Evolutionary conservation across 2,329 filamentous ascomycete genomes (phyloP).

Genomic region (Helicocarpus griseus): DNA sequence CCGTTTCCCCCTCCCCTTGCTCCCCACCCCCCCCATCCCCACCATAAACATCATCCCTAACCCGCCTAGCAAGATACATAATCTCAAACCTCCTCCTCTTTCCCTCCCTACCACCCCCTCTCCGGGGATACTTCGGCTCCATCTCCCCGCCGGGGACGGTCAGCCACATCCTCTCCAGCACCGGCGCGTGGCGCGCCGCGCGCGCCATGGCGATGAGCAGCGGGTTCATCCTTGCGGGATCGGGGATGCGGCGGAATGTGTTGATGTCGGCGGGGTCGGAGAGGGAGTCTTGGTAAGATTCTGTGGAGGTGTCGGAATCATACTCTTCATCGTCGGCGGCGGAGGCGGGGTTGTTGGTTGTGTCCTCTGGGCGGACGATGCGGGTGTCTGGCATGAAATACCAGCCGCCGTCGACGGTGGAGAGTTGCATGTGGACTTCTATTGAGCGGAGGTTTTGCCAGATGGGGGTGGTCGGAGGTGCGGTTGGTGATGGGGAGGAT

Average conservation of each 20-base stretch:
- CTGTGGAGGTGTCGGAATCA: background rate
- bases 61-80: background rate
- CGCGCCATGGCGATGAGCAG: constrained; percentile 5
- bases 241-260: constrained; percentile 1
- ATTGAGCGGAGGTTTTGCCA: background rate
- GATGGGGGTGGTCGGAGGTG: background rate
- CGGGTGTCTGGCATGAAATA: background rate
- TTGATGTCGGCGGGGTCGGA: background rate
- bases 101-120: too few species aligned
- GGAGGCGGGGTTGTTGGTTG: background rate
- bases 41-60: background rate
- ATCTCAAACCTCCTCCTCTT: too few species aligned
- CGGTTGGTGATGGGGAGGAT: background rate
- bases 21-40: background rate
- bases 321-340: too few species aligned
- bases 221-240: constrained; percentile 3
- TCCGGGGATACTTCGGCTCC: too few species aligned
- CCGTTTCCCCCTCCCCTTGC: background rate
- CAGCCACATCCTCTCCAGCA: background rate
- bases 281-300: background rate
- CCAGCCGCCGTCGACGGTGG: background rate
- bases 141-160: background rate
- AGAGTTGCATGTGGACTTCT: background rate
- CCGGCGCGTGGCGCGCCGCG: constrained; percentile 4
- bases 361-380: background rate